Percentiles rank a stretch among this genome's conserved stretches.
Conservation (phyloP, 1,284 basidiomycete genomes). For the Clitocybe nebularis region DNA sequence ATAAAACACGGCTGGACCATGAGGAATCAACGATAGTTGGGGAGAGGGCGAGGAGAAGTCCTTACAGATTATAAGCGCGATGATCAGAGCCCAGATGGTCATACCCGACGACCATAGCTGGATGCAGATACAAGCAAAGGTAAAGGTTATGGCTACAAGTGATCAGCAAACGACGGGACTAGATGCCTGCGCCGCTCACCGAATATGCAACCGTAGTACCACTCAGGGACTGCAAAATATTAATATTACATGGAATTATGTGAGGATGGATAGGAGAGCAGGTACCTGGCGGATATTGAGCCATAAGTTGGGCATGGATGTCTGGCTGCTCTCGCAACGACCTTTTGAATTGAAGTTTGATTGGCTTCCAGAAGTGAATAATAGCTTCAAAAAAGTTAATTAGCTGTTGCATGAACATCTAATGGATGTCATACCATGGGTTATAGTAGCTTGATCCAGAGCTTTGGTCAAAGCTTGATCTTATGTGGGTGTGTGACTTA, state of each 20-base stretch:
- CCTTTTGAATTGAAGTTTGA: constrained; percentile 56
- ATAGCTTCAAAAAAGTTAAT: constrained; percentile 48
- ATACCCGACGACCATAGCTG: constrained; percentile 66
- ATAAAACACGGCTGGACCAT: constrained; percentile 34
- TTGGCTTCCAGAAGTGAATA: constrained; percentile 76
- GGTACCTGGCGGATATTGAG: constrained; percentile 58
- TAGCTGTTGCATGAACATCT: constrained; percentile 23
- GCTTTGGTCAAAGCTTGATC: not conserved
- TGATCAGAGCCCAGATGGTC: constrained; percentile 58
- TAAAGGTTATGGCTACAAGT: constrained; percentile 42
- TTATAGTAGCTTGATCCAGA: constrained; percentile 40
- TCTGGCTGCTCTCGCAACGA: constrained; percentile 72
- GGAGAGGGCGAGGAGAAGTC: constrained; percentile 5
- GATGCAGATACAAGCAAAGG: constrained; percentile 65
- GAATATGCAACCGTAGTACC: constrained; percentile 54
- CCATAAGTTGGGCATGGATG: constrained; percentile 81
- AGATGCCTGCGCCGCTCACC: constrained; percentile 19
- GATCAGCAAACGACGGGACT: not conserved
- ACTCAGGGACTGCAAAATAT: constrained; percentile 60
- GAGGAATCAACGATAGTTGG: no score
- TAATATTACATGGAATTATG: not conserved
- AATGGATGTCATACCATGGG: constrained; percentile 26
- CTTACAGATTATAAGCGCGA: constrained; percentile 44
- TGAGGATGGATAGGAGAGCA: constrained; percentile 5
- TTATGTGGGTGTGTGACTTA: constrained; percentile 14